phyloP scores from a whole-genome alignment of 306 rosid species.

The Prunus armeniaca region DNA sequence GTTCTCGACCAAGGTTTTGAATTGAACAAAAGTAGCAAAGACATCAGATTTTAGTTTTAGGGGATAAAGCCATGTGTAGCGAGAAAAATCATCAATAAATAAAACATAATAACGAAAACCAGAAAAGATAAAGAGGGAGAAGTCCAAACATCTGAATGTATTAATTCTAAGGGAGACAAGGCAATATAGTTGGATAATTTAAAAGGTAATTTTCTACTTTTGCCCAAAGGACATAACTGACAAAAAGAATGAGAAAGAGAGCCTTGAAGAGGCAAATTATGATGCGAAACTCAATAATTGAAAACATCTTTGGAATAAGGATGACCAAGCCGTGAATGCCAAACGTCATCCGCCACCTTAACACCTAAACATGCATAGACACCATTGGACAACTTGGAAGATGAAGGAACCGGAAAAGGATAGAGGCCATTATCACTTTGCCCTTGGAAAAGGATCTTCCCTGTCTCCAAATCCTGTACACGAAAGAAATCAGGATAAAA shows the following conservation, averaged over 20 bases:
- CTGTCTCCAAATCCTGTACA: not conserved
- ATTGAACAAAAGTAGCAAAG: not conserved
- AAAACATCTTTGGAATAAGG: not conserved
- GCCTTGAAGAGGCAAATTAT: not conserved
- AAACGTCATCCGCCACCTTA: not conserved
- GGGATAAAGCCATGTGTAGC: not conserved
- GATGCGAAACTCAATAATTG: not conserved
- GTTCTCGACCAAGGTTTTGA: not conserved
- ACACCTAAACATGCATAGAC: not conserved
- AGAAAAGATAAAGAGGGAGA: not conserved
- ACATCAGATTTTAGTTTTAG: not conserved
- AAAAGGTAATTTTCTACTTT: not conserved
- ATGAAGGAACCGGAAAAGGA: not conserved
- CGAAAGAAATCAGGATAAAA: not conserved
- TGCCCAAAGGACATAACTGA: not conserved
- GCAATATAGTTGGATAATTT: not conserved
- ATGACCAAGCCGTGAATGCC: not conserved
- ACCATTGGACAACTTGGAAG: not conserved
- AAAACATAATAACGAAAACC: not conserved
- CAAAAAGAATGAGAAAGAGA: not conserved
- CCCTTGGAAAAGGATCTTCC: not conserved
- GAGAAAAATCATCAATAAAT: not conserved
- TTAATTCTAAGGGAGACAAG: not conserved
- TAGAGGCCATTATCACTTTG: not conserved
- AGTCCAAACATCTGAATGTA: not conserved